Conservation (phyloP, 1,139 yeast species). For the Candida sp. region DNA sequence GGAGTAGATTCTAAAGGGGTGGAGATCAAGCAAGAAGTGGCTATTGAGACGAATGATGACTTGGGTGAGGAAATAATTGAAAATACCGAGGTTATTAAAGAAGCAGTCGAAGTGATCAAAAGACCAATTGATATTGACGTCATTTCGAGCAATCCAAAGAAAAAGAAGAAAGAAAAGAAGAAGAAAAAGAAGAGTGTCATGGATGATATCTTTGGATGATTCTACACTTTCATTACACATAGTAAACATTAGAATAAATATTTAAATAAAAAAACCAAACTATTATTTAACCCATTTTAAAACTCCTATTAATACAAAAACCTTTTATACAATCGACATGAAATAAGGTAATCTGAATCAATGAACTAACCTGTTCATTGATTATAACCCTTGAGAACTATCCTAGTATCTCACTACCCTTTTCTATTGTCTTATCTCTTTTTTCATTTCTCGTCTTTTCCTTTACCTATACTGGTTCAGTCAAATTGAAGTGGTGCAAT, state of each 20-base stretch:
- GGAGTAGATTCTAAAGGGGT: conserved; percentile 3
- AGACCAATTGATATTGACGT: conserved; percentile 11
- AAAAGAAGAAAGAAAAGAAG: conserved; percentile 22
- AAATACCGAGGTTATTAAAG: conserved; percentile 4
- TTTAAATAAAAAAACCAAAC: conserved; percentile 7
- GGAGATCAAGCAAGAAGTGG: conserved; percentile 7
- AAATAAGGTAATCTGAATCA: background rate
- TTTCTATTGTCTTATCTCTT: no score
- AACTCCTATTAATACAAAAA: conserved; percentile 2
- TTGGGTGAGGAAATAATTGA: conserved; percentile 18
- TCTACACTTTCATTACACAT: conserved; percentile 1
- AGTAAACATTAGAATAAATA: conserved; percentile 11
- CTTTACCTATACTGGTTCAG: conserved; percentile 1
- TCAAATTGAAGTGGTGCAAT: background rate
- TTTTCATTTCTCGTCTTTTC: no score
- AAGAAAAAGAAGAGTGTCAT: conserved; percentile 48
- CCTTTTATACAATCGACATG: background rate
- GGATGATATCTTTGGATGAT: conserved; percentile 54
- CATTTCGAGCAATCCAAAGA: conserved; percentile 7
- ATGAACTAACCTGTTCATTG: no score
- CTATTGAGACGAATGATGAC: conserved; percentile 16
- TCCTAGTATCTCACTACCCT: no score
- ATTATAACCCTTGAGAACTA: background rate
- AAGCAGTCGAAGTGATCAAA: background rate
- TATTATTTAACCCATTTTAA: conserved; percentile 7